Conservation (phyloP, 768 basidiomycete genomes). For the Phlegmacium glaucopus region DNA sequence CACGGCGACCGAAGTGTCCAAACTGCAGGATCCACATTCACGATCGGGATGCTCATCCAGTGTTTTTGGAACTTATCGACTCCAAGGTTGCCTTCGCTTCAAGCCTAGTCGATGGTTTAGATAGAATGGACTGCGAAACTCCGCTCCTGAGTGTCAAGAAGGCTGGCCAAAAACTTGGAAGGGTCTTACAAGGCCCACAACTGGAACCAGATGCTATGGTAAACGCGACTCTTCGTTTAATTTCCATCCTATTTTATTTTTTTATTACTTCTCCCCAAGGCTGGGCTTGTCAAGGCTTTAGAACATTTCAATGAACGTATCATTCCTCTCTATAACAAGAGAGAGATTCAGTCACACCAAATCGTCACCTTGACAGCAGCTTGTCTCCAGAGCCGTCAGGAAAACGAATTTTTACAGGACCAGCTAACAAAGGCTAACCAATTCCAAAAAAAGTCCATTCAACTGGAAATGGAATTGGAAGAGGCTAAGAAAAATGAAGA, state of each 20-base stretch:
- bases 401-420: slow-evolving; percentile 12
- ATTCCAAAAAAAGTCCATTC: slow-evolving; percentile 18
- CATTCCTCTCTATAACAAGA: slow-evolving; percentile 31
- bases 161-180: slow-evolving; percentile 31
- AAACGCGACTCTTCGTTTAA: not conserved
- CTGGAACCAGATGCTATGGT: slow-evolving; percentile 26
- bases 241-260: not conserved
- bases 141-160: slow-evolving; percentile 33
- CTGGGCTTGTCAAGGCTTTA: slow-evolving; percentile 30
- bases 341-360: slow-evolving; percentile 26
- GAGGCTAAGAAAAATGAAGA: slow-evolving; percentile 22
- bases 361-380: slow-evolving; percentile 20
- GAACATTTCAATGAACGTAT: slow-evolving; percentile 40
- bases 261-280: slow-evolving; percentile 17
- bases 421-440: slow-evolving; percentile 15
- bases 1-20: slow-evolving; percentile 19
- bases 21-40: slow-evolving; percentile 18
- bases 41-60: slow-evolving; percentile 21
- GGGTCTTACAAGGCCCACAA: slow-evolving; percentile 21
- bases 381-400: slow-evolving; percentile 6
- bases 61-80: slow-evolving; percentile 27
- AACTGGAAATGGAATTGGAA: slow-evolving; percentile 11
- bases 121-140: slow-evolving; percentile 30
- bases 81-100: slow-evolving; percentile 16
- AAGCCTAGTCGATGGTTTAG: slow-evolving; percentile 29